A percentile compares a stretch with the other conserved stretches of the same genome.
Conservation (phyloP, 208 protist species). For the Vickermania ingenoplastis region DNA sequence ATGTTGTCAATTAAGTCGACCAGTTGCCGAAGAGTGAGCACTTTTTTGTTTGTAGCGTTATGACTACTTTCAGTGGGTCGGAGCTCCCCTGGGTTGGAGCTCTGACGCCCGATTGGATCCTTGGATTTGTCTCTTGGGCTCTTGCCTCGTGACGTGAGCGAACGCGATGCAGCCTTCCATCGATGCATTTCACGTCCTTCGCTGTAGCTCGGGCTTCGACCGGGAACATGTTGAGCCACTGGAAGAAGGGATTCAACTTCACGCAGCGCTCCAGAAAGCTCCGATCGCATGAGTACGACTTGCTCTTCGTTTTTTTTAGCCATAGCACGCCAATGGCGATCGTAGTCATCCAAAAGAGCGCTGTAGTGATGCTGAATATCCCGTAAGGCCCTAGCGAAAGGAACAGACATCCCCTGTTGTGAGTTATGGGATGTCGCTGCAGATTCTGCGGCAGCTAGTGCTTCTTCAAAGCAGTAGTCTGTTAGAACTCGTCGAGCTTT, state of each 20-base stretch:
- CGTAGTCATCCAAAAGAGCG: constrained; percentile 50
- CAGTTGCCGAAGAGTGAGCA: constrained; percentile 62
- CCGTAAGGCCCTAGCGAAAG: constrained; percentile 8
- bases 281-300: constrained; percentile 34
- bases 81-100: constrained; percentile 3
- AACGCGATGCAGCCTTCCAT: neutral
- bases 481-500: constrained; percentile 61
- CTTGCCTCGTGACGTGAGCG: neutral
- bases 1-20: constrained; percentile 82
- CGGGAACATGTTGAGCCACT: neutral
- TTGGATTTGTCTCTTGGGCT: too few species aligned
- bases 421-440: neutral
- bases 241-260: constrained; percentile 64
- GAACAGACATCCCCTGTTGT: neutral
- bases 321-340: constrained; percentile 56
- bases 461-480: constrained; percentile 66
- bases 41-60: constrained; percentile 15
- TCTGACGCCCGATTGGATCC: neutral
- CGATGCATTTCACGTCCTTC: too few species aligned
- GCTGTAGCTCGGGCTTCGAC: neutral
- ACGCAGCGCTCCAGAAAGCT: constrained; percentile 54
- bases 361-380: constrained; percentile 25
- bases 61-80: neutral
- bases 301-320: constrained; percentile 31
- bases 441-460: neutral